Percentiles rank a stretch among this genome's conserved stretches.
Evolutionary conservation across 129 eudicot species (phyloP).

Genomic region (Pulicaria dysenterica): DNA sequence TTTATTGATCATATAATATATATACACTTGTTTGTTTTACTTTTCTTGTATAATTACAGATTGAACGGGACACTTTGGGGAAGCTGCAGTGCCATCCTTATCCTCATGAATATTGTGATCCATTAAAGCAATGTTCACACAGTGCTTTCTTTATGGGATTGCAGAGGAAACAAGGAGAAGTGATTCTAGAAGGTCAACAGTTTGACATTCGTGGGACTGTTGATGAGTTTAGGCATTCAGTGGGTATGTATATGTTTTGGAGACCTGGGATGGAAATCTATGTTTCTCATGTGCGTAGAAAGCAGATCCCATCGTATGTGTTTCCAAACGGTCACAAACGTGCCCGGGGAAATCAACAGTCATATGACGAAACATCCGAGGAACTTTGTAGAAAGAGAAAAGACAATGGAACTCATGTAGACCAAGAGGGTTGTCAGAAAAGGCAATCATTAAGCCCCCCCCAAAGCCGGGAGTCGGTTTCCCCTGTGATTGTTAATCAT

Average conservation of each 20-base stretch:
- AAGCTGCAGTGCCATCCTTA: slow-evolving; percentile 95
- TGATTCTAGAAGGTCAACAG: slow-evolving; percentile 83
- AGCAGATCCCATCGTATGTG: slow-evolving; percentile 66
- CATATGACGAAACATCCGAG: slow-evolving; percentile 37
- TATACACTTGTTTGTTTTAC: neutral
- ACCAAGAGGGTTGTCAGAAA: slow-evolving; percentile 39
- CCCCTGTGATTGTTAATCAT: slow-evolving; percentile 56
- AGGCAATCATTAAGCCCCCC: slow-evolving; percentile 52
- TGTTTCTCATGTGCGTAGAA: slow-evolving; percentile 81
- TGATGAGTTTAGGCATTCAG: slow-evolving; percentile 80
- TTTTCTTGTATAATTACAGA: slow-evolving; percentile 42
- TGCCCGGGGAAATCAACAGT: slow-evolving; percentile 40
- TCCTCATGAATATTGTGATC: slow-evolving; percentile 71
- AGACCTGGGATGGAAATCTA: slow-evolving; percentile 86
- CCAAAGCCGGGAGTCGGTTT: slow-evolving; percentile 43
- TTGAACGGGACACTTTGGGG: slow-evolving; percentile 80
- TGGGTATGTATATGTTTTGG: slow-evolving; percentile 70
- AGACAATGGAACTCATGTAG: slow-evolving; percentile 37
- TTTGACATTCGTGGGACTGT: slow-evolving; percentile 88
- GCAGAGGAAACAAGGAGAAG: slow-evolving; percentile 80
- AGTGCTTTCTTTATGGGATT: slow-evolving; percentile 92
- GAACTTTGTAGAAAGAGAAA: slow-evolving; percentile 49
- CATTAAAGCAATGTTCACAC: slow-evolving; percentile 61
- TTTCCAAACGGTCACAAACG: slow-evolving; percentile 62
- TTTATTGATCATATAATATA: neutral